Percentiles rank a stretch among this genome's conserved stretches.
These are phyloP conservation scores for Euphorbia schlechtendalii DNA, from an alignment of 441 rosid species.

Conservation along the genomic window DNA sequence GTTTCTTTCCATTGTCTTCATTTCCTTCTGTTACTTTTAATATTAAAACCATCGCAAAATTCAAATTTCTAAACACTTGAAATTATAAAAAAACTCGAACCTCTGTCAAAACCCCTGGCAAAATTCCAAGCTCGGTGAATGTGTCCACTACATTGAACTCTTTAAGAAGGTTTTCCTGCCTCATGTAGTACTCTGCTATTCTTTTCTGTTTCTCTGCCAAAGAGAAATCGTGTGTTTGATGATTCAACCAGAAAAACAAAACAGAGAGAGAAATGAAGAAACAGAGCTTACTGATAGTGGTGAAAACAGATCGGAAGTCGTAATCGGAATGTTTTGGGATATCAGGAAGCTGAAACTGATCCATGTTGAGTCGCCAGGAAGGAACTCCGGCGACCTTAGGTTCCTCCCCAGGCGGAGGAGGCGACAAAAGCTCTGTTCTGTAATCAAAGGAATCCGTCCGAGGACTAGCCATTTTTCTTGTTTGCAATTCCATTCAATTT, in stretches of 20 bases:
- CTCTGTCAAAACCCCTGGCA: slow-evolving; percentile 35
- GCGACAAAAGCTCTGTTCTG: slow-evolving; percentile 39
- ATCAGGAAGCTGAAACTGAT: slow-evolving; percentile 26
- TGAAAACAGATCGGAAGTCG: slow-evolving; percentile 13
- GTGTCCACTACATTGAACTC: slow-evolving; percentile 41
- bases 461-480: slow-evolving; percentile 18
- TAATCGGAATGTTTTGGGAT: slow-evolving; percentile 14
- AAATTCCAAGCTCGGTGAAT: slow-evolving; percentile 37
- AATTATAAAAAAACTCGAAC: slow-evolving; percentile 11
- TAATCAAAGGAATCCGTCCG: slow-evolving; percentile 33
- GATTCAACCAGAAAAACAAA: no score
- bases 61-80: background rate
- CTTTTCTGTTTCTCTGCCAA: slow-evolving; percentile 28
- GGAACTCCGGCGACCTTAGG: slow-evolving; percentile 12
- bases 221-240: no score
- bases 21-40: slow-evolving; percentile 28
- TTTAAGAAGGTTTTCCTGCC: slow-evolving; percentile 39
- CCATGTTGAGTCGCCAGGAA: slow-evolving; percentile 35
- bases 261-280: no score
- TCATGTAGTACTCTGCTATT: slow-evolving; percentile 40
- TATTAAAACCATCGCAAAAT: background rate
- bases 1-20: slow-evolving; percentile 30
- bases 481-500: background rate
- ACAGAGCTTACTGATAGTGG: slow-evolving; percentile 22
- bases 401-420: slow-evolving; percentile 19